These are phyloP conservation scores for Trametes cubensis DNA, from an alignment of 768 basidiomycete species.

Conservation along the genomic window DNA sequence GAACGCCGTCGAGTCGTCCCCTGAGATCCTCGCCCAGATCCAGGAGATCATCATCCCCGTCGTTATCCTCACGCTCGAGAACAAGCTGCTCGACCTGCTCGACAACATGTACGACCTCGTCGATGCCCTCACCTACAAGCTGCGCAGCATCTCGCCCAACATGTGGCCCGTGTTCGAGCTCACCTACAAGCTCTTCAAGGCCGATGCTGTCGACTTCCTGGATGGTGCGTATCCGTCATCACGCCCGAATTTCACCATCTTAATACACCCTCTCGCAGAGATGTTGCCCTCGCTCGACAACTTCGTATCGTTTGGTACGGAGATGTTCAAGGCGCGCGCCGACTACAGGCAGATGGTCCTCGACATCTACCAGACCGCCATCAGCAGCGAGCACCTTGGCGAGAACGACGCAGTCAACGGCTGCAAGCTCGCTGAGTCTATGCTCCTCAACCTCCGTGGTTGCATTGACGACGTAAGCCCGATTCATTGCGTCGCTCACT, in stretches of 20 bases:
- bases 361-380: slow-evolving; percentile 79
- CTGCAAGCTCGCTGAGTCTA: slow-evolving; percentile 81
- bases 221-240: slow-evolving; percentile 56
- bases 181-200: slow-evolving; percentile 82
- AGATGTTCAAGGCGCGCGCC: slow-evolving; percentile 67
- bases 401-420: slow-evolving; percentile 85
- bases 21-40: slow-evolving; percentile 75
- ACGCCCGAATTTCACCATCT: neutral
- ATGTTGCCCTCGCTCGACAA: slow-evolving; percentile 90
- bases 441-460: slow-evolving; percentile 79
- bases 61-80: slow-evolving; percentile 74
- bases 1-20: slow-evolving; percentile 68
- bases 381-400: slow-evolving; percentile 71
- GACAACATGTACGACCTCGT: slow-evolving; percentile 88
- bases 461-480: slow-evolving; percentile 72
- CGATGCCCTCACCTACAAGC: slow-evolving; percentile 83
- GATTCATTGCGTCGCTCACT: slow-evolving; percentile 2
- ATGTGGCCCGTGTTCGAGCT: slow-evolving; percentile 90
- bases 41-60: slow-evolving; percentile 83
- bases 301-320: slow-evolving; percentile 82
- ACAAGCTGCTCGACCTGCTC: slow-evolving; percentile 78
- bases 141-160: slow-evolving; percentile 69
- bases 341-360: slow-evolving; percentile 81
- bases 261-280: slow-evolving; percentile 44
- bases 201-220: slow-evolving; percentile 82